Base-by-base conservation (phyloP, 495 filamentous ascomycete species). In the Terfezia claveryi region DNA sequence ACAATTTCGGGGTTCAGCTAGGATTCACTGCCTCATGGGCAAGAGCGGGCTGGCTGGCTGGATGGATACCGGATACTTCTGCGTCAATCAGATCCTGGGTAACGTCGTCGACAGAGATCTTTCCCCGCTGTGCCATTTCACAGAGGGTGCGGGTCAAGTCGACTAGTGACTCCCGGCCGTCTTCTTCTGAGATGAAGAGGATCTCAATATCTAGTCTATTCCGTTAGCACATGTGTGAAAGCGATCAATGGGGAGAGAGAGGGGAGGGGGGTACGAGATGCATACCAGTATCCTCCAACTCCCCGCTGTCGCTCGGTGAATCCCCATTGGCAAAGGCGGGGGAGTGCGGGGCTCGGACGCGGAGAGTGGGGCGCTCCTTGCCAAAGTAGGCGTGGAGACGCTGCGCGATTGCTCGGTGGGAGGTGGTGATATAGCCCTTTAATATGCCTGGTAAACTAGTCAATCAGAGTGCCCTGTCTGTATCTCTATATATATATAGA, bases 101-200 rank as follows among this genome's bases (percentile, higher is more conserved):
- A 57, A 98, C 87, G 64, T 98, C 88, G 16, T 74, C 68, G 0
- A 82, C 71, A 2, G 75, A 75, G 20, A 98, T 69, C 67, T 93
- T 93, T 52, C 80, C 80, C 55, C 82, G 79, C 70, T 98, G 91
- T 5, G 85, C 78, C 89, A 98, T 94, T 61, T 93, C 85, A 7
- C 88, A 77, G 9, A 98, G 73, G 4, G 92, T 95, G 64, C 88
- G 92, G 49, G 92, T 96, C 27, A 98, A 75, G 68, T 96, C 91
- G 10, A 95, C 87, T 54, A 98, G 74, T 10, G 89, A 93, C 62
- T 92, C 83, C 38, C 87, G 81, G 37, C 89, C 88, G 63, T 96
- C 91, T 38, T 86, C 82, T 23, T 81, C 77, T 36, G 85, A 89
- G 44, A 98, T 73, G 36, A 98, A 78, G n/a, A 94, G 73, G n/a